Evolutionary conservation across 2,329 filamentous ascomycete species (phyloP), one percentile per base, ranked within the genome.

Genomic region (Botrytis galanthina): DNA sequence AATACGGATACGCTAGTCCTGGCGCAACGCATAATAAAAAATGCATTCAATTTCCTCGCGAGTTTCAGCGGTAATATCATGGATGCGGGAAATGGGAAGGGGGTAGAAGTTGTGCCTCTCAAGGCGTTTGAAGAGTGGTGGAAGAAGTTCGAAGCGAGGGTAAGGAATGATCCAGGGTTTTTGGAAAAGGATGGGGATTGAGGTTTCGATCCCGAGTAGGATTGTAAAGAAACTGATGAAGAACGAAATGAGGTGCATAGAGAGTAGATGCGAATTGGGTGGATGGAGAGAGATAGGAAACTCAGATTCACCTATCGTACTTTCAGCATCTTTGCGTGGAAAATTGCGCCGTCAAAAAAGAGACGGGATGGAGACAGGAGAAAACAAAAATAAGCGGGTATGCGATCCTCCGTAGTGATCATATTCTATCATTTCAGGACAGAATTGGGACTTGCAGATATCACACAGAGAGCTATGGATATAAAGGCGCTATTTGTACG

Each of bases 41-140:
- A 98, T 82, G 96, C 95, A 22, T 99, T 98, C 83, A 98, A 99
- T 83, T 98, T 97, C 82, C 85, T 99, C 73, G 90, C 95, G 5
- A 92, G 94, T 79, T 98, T 97, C 85, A 93, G 92, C 74, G 89
- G 90, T 54, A 87, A 87, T 73, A 85, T 86, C 1, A 51, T 42
- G 9, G 66, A 68, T 57, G 35, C 14, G 16, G 66, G 66, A n/a
- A 68, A 68, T 57, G 66, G 66, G 37, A 87, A 85, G 2, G 92
- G 92, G 0, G 88, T 92, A 63, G 95, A 98, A 81, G 92, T 97
- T 20, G 93, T 99, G 37, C 95, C 96, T n/a, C 83, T 99, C 76
- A 96, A 93, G 83, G 93, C 93, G 8, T 99, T 99, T 82, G 92
- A 97, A 83, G 94, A 97, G 74, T 99, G 97, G 96, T 99, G 97